These are phyloP conservation scores for Hymenoscyphus linearis DNA, from an alignment of 2,329 filamentous ascomycete species.

Conservation along the genomic window DNA sequence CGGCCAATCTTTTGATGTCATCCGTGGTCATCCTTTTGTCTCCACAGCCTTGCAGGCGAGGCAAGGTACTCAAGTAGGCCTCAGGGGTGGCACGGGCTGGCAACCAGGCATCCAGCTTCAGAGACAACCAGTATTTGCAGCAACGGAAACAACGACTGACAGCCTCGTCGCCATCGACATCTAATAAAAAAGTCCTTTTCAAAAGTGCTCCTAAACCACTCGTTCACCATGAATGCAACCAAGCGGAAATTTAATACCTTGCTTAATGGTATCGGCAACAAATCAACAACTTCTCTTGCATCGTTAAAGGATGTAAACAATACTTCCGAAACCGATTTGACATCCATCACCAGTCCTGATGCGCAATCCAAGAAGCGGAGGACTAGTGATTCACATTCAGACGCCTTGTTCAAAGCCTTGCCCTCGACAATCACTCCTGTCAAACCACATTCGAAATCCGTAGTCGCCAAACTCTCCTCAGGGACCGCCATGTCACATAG, in stretches of 20 bases:
- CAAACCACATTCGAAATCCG: slow-evolving; percentile 2
- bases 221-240: slow-evolving; percentile 60
- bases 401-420: not conserved
- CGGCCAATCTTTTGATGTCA: not conserved
- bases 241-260: slow-evolving; percentile 79
- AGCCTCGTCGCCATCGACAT: not conserved
- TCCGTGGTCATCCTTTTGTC: not conserved
- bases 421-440: not conserved
- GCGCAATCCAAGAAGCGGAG: slow-evolving; percentile 28
- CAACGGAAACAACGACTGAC: not conserved
- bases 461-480: slow-evolving; percentile 10
- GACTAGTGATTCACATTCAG: slow-evolving; percentile 18
- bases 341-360: slow-evolving; percentile 15
- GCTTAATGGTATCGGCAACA: slow-evolving; percentile 58
- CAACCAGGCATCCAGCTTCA: not conserved
- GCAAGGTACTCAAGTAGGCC: too few species aligned
- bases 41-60: not conserved
- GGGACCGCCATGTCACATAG: slow-evolving; percentile 19
- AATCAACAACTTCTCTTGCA: slow-evolving; percentile 38
- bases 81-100: slow-evolving; percentile 15
- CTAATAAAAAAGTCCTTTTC: not conserved
- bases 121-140: not conserved
- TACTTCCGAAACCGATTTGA: slow-evolving; percentile 34
- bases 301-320: slow-evolving; percentile 33
- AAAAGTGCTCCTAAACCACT: not conserved